A percentile compares a stretch with the other conserved stretches of the same genome.
Conservation (phyloP, 345 rosid species). For the Zanthoxylum bungeanum region DNA sequence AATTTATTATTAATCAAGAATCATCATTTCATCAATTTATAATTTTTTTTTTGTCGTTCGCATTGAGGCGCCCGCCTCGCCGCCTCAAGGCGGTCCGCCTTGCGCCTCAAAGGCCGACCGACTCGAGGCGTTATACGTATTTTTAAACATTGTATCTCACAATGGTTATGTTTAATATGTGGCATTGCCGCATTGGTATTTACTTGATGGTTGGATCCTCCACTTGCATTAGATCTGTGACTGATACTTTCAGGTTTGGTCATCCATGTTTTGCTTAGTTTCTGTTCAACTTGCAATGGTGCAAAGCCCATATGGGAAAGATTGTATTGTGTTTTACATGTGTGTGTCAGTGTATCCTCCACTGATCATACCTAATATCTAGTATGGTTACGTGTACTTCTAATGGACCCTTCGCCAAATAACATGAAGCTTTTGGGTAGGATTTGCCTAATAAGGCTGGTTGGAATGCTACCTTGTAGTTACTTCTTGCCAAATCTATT, state of each 20-base stretch:
- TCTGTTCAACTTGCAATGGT: not conserved
- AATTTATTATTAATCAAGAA: too few species aligned
- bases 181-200: too few species aligned
- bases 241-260: not conserved
- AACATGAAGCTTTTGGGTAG: too few species aligned
- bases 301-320: not conserved
- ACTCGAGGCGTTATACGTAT: too few species aligned
- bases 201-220: not conserved
- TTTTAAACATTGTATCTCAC: too few species aligned
- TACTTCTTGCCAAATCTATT: not conserved
- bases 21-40: too few species aligned
- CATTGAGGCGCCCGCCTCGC: too few species aligned
- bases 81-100: too few species aligned
- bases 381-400: not conserved
- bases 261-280: not conserved
- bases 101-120: too few species aligned
- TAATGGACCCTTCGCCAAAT: not conserved
- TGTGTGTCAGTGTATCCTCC: not conserved
- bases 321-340: not conserved
- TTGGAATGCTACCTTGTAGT: not conserved
- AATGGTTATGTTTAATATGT: not conserved
- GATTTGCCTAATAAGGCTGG: not conserved
- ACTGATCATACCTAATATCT: not conserved
- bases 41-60: too few species aligned
- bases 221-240: not conserved